Base-by-base conservation (phyloP, 345 rosid species). In the Arabis hirsuta region DNA sequence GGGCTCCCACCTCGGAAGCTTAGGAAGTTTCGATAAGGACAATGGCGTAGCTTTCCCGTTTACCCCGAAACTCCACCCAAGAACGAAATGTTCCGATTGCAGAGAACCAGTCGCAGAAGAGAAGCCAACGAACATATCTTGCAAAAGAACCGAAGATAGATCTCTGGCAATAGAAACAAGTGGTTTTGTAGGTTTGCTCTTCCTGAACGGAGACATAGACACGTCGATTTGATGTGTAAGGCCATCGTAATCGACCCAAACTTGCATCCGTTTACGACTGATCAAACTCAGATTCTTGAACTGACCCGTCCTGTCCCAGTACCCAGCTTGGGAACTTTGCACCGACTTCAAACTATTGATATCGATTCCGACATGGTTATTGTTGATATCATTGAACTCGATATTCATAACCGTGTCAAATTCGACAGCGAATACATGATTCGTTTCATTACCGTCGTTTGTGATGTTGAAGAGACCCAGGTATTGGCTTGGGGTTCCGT, bases 191-290 rank as follows among this genome's bases (percentile, higher is more conserved):
- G 93, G 96, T 60, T 87, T 81, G 3, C 7, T 32, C 1, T 59
- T 3, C 3, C 11, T 12, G 65, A 14, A 67, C 0, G 89, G 88
- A 9, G 98, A 73, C 9, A 89, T 46, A 2, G 90, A 84, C 31
- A 88, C 88, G 50, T 81, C 78, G 48, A 89, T 14, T 6, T 59
- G 13, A 44, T 81, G 78, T 39, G 71, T 43, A 41, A 5, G 44
- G 0, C 86, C 82, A 70, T 90, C 90, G 67, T 90, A 93, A 64
- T 87, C 94, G 55, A 90, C 45, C 98, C 98, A 93, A 57, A 82
- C 88, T 63, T 84, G 87, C 73, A 85, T 82, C 27, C 51, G 44
- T 13, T 46, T 65, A 3, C 84, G 84, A 51, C 82, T 78, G 27
- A 78, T 79, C 70, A 89, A 84, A 59, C 38, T 72, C 52, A 91